phyloP scores from a whole-genome alignment of 2,329 filamentous ascomycete genomes.

The Fusarium sp. region DNA sequence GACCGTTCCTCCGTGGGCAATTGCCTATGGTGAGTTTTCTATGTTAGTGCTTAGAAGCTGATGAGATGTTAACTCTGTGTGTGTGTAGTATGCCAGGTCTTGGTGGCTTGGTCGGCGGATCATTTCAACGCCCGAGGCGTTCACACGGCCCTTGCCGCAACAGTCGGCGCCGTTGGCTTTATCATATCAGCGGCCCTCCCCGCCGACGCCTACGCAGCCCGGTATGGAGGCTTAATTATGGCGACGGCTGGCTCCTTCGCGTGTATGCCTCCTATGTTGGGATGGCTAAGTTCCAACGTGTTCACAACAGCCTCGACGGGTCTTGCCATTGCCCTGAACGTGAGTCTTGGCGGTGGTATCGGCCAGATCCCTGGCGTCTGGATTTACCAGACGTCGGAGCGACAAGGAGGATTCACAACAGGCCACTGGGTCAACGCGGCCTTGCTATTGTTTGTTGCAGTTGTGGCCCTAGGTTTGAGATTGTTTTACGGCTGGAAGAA shows the following conservation, averaged over 20 bases:
- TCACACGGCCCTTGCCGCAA: conserved; percentile 60
- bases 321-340: conserved; percentile 79
- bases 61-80: conserved; percentile 13
- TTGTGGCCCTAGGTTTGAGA: conserved; percentile 68
- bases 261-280: conserved; percentile 77
- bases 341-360: conserved; percentile 75
- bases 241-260: conserved; percentile 77
- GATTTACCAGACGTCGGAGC: conserved; percentile 79
- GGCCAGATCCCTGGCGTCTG: conserved; percentile 81
- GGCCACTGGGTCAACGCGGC: conserved; percentile 78
- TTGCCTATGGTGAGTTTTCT: conserved; percentile 65
- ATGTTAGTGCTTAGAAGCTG: neutral
- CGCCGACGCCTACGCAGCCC: conserved; percentile 68
- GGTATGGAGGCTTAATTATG: conserved; percentile 80
- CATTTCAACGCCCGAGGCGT: conserved; percentile 68
- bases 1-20: conserved; percentile 76
- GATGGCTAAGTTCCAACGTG: conserved; percentile 79
- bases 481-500: conserved; percentile 69
- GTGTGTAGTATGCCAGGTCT: conserved; percentile 56
- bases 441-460: conserved; percentile 71
- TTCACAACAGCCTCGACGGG: conserved; percentile 75
- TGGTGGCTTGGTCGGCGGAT: conserved; percentile 73
- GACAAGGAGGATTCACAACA: conserved; percentile 73
- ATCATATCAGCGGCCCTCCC: conserved; percentile 76
- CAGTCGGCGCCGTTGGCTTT: conserved; percentile 65